phyloP scores from a whole-genome alignment of 1,284 basidiomycete genomes.

The Apiotrichum siamense region DNA sequence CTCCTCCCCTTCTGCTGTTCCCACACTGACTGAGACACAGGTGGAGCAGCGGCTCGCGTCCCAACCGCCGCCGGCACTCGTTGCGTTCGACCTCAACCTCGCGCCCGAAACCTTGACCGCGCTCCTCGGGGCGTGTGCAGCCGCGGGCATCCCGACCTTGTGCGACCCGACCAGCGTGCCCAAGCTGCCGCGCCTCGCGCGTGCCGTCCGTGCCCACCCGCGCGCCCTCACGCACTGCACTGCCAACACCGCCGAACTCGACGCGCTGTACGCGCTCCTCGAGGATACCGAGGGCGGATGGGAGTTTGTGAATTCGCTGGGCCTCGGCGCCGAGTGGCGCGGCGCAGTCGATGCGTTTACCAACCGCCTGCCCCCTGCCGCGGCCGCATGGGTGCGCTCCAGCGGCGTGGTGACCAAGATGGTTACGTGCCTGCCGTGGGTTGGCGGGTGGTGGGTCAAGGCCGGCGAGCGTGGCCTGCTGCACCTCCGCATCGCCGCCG shows the following conservation, averaged over 20 bases:
- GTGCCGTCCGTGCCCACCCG: conserved; percentile 53
- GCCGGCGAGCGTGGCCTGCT: conserved; percentile 57
- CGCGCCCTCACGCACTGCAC: conserved; percentile 59
- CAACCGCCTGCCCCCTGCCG: conserved; percentile 26
- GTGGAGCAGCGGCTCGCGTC: no score
- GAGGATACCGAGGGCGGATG: conserved; percentile 15
- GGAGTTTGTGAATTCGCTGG: conserved; percentile 56
- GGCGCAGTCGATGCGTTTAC: conserved; percentile 59
- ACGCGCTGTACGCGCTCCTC: conserved; percentile 55
- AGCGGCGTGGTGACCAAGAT: conserved; percentile 71
- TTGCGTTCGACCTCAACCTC: conserved; percentile 80
- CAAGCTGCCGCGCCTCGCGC: conserved; percentile 67
- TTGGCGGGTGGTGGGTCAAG: conserved; percentile 74
- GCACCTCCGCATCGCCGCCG: conserved; percentile 49
- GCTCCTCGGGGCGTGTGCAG: conserved; percentile 47
- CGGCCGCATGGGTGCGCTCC: conserved; percentile 2
- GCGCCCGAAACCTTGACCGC: conserved; percentile 53
- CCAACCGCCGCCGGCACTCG: conserved; percentile 58
- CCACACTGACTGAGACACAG: conserved; percentile 34
- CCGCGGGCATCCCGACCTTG: conserved; percentile 38
- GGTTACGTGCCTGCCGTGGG: conserved; percentile 69
- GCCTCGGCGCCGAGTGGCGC: conserved; percentile 60
- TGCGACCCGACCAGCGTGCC: conserved; percentile 76
- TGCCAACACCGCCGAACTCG: conserved; percentile 73
- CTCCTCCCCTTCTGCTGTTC: no score